Evolutionary conservation across 2,329 filamentous ascomycete genomes (phyloP).

Genomic region (Thermochaetoides dissita): DNA sequence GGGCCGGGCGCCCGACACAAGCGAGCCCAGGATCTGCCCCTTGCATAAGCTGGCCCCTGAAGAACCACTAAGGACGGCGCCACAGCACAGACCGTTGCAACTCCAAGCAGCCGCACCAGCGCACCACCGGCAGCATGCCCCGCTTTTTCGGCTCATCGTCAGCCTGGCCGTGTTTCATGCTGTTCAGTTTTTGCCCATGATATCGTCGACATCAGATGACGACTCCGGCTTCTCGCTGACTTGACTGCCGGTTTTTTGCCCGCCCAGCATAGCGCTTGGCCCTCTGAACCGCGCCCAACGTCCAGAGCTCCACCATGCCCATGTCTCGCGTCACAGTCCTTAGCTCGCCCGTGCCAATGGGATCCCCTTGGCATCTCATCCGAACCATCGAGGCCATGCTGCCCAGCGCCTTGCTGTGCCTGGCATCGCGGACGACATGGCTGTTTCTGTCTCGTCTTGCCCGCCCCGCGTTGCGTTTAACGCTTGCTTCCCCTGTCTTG

Average conservation of each 20-base stretch:
- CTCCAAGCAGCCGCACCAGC: slow-evolving; percentile 6
- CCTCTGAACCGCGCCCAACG: too few relatives aligned
- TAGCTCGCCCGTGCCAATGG: not conserved
- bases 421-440: not conserved
- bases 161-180: slow-evolving; percentile 13
- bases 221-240: not conserved
- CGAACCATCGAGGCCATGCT: not conserved
- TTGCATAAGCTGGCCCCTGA: slow-evolving; percentile 4
- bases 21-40: slow-evolving; percentile 6
- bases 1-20: slow-evolving; percentile 3
- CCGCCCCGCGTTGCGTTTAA: slow-evolving; percentile 2
- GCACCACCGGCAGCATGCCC: not conserved
- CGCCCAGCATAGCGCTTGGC: too few relatives aligned
- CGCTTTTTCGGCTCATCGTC: slow-evolving; percentile 10
- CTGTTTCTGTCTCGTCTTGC: slow-evolving; percentile 3
- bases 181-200: not conserved
- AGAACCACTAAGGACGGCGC: slow-evolving; percentile 2
- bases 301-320: not conserved
- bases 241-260: not conserved
- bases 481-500: not conserved
- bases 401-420: too few relatives aligned
- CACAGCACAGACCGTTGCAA: not conserved
- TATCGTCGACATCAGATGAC: slow-evolving; percentile 1
- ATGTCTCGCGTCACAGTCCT: slow-evolving; percentile 6
- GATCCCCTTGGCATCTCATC: slow-evolving; percentile 2